Evolutionary conservation across 2,329 filamentous ascomycete genomes (phyloP), one percentile per base, ranked within the genome.

Genomic region (Trichophyton schoenleinii): DNA sequence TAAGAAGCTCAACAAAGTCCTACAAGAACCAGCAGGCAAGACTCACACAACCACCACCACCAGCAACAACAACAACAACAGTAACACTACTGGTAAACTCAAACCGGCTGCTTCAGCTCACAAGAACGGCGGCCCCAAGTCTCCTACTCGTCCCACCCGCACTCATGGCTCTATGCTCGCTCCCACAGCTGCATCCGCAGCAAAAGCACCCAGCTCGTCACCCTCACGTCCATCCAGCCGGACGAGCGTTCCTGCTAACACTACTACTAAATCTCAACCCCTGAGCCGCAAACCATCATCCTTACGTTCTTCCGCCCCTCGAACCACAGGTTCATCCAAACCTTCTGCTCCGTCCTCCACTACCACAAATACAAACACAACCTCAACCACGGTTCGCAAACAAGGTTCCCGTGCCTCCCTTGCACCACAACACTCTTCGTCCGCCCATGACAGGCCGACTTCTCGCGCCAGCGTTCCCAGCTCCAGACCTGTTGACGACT

Each of bases 401-500:
- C 68, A 68, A 62, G 31, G 67, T n/a, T 68, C 69, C 25, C 65
- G 67, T 34, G 61, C 67, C 3, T 68, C 69, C n/a, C 63, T 70
- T 31, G 65, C 66, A 25, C 65, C 67, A 59, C 61, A 62, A 22
- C 60, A 58, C 18, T 25, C 58, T 8, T 62, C 28, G 28, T 31
- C 58, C 36, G 52, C 60, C n/a, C 65, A 66, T n/a, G 68, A 69
- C 36, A 65, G 75, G 48, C 72, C 77, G 6, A 71, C 70, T 55
- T 77, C 77, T 22, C 74, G 77, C 22, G 64, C 68, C 22, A 77
- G 76, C 66, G 73, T 71, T 57, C 67, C 49, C 48, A 59, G 57
- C 15, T 69, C 72, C 22, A 75, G 71, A 60, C 71, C 73, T 6
- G 69, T 75, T 3, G 76, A 78, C 62, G 77, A 79, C 36, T 70